phyloP scores from a whole-genome alignment of 805 yeast genomes.

The Wickerhamomyces canadensis region DNA sequence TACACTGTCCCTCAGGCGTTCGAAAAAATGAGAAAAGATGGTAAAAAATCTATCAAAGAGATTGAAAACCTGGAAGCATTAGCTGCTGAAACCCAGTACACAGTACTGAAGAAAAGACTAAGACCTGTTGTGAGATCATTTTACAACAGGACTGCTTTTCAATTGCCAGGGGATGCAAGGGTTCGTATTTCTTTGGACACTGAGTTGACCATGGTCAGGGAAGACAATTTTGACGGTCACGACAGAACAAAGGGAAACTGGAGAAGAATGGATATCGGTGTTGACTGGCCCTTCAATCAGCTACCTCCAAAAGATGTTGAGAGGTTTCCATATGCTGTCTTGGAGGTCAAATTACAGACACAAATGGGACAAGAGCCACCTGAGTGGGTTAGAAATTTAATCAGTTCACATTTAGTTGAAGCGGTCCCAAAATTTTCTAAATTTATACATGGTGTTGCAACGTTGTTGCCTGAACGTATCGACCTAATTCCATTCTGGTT shows the following conservation, averaged over 20 bases:
- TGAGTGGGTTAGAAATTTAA: constrained; percentile 90
- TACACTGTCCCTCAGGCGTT: constrained; percentile 86
- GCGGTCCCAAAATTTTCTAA: constrained; percentile 98
- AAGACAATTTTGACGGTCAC: constrained; percentile 90
- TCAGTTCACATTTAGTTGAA: constrained; percentile 89
- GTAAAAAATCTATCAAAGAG: constrained; percentile 80
- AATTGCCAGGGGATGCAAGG: constrained; percentile 98
- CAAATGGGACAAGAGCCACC: constrained; percentile 99
- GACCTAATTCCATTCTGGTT: constrained; percentile 92
- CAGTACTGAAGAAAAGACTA: constrained; percentile 74
- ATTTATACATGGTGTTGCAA: constrained; percentile 94
- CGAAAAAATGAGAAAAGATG: constrained; percentile 89
- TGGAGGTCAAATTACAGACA: constrained; percentile 95
- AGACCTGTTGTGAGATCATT: constrained; percentile 95
- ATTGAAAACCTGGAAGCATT: constrained; percentile 88
- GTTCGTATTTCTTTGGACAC: constrained; percentile 98
- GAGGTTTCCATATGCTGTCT: constrained; percentile 94
- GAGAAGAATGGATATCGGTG: constrained; percentile 98
- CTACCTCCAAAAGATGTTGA: constrained; percentile 80
- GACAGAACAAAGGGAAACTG: constrained; percentile 91
- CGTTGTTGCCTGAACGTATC: constrained; percentile 80
- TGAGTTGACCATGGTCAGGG: constrained; percentile 95
- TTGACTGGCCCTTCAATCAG: constrained; percentile 91
- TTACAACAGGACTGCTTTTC: constrained; percentile 98
- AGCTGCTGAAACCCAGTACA: constrained; percentile 90